Conservation (phyloP, 495 filamentous ascomycete species). For the Daldinia concentrica region DNA sequence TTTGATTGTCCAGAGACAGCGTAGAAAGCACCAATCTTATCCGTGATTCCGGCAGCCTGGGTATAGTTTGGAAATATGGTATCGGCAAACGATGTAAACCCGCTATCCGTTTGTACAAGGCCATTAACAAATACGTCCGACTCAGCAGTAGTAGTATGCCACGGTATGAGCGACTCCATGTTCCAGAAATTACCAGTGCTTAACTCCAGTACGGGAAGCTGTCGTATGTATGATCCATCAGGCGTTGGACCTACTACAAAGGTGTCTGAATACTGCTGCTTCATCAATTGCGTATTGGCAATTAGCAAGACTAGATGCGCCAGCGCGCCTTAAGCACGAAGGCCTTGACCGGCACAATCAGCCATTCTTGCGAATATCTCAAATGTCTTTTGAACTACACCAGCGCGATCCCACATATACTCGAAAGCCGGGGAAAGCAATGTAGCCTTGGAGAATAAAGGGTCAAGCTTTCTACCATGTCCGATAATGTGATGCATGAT, state of each 20-base stretch:
- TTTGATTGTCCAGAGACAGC: background rate
- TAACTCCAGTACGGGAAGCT: constrained; percentile 56
- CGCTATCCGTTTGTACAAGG: background rate
- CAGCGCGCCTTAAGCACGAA: background rate
- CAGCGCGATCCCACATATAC: constrained; percentile 53
- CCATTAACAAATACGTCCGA: background rate
- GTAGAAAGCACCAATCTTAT: background rate
- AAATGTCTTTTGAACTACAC: constrained; percentile 45
- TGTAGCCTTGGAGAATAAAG: constrained; percentile 57
- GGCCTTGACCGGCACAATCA: background rate
- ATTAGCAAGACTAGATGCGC: constrained; percentile 26
- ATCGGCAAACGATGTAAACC: background rate
- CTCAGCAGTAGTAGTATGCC: background rate
- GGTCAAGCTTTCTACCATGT: constrained; percentile 60
- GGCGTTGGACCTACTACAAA: constrained; percentile 57
- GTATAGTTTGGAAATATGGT: background rate
- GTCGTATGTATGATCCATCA: constrained; percentile 57
- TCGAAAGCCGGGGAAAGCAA: constrained; percentile 61
- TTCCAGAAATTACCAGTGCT: constrained; percentile 56
- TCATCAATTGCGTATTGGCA: constrained; percentile 54
- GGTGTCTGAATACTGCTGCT: constrained; percentile 48
- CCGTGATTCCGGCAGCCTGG: background rate
- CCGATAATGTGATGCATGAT: constrained; percentile 74
- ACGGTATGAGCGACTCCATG: constrained; percentile 12
- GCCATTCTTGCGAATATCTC: background rate